Evolutionary conservation across 495 filamentous ascomycete species (phyloP).

Genomic region (Penicillium antarcticum): DNA sequence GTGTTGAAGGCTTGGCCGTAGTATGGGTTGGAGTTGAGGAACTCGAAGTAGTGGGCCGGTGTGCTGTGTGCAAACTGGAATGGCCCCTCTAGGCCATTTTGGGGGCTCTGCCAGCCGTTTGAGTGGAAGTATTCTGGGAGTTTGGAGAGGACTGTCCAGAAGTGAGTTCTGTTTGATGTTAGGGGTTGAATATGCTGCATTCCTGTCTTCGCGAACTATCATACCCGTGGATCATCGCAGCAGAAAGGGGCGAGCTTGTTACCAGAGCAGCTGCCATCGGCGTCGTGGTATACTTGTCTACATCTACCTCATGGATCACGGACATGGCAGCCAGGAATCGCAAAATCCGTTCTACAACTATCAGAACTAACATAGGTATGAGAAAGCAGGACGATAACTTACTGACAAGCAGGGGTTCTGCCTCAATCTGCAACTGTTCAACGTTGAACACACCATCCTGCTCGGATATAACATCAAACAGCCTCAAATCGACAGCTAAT

Average conservation of each 20-base stretch:
- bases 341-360: conserved; percentile 7
- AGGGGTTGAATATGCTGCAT: background rate
- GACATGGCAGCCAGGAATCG: conserved; percentile 15
- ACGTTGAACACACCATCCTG: background rate
- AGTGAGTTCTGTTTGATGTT: background rate
- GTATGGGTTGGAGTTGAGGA: background rate
- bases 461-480: conserved; percentile 17
- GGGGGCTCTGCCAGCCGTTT: conserved; percentile 4
- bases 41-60: conserved; percentile 4
- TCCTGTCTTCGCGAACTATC: background rate
- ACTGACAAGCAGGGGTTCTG: conserved; percentile 18
- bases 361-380: background rate
- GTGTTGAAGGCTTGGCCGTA: conserved; percentile 9
- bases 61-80: background rate
- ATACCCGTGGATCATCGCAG: conserved; percentile 15
- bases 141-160: background rate
- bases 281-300: conserved; percentile 3
- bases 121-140: conserved; percentile 7
- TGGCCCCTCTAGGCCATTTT: background rate
- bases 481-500: conserved; percentile 17
- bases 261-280: conserved; percentile 12
- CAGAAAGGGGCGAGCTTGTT: conserved; percentile 12
- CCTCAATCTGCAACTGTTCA: conserved; percentile 1
- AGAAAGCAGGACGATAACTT: background rate
- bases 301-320: conserved; percentile 8